A percentile compares a stretch with the other conserved stretches of the same genome.
These are phyloP conservation scores for Sistotremastrum niveocremeum DNA, from an alignment of 768 basidiomycete species.

Conservation along the genomic window DNA sequence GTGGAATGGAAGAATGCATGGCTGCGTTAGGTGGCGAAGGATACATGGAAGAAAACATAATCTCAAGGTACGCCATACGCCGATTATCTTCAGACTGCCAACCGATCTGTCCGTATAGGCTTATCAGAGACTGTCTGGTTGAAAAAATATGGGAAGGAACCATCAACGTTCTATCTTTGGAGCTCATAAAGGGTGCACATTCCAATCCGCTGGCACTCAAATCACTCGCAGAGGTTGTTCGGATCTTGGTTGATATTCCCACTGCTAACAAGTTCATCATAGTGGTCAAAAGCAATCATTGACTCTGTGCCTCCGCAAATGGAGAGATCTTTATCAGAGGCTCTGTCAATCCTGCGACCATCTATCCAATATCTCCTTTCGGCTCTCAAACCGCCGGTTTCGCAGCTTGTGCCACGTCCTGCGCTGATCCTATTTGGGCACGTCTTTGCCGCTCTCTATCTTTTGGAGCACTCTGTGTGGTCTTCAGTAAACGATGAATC, in stretches of 20 bases:
- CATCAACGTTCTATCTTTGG: slow-evolving; percentile 50
- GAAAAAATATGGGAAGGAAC: slow-evolving; percentile 83
- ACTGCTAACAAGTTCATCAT: background rate
- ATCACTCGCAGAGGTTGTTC: slow-evolving; percentile 35
- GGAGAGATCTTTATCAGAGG: slow-evolving; percentile 13
- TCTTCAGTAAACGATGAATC: slow-evolving; percentile 17
- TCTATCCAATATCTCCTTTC: slow-evolving; percentile 27
- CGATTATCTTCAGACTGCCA: background rate
- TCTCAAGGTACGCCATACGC: slow-evolving; percentile 31
- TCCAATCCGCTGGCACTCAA: slow-evolving; percentile 26
- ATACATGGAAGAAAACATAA: slow-evolving; percentile 73
- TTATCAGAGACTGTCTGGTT: slow-evolving; percentile 56
- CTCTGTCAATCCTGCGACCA: slow-evolving; percentile 17
- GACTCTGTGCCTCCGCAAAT: slow-evolving; percentile 27
- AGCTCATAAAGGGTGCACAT: slow-evolving; percentile 42
- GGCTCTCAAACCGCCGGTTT: slow-evolving; percentile 27
- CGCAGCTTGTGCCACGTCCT: slow-evolving; percentile 39
- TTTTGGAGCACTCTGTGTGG: slow-evolving; percentile 64
- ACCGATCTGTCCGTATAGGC: slow-evolving; percentile 12
- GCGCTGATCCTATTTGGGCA: slow-evolving; percentile 46
- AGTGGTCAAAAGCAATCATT: slow-evolving; percentile 43
- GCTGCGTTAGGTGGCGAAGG: slow-evolving; percentile 60
- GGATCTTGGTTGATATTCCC: background rate
- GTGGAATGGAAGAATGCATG: slow-evolving; percentile 66
- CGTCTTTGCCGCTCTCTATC: slow-evolving; percentile 36